Evolutionary conservation across 805 yeast species (phyloP).

Genomic region (Cyberlindnera americana): DNA sequence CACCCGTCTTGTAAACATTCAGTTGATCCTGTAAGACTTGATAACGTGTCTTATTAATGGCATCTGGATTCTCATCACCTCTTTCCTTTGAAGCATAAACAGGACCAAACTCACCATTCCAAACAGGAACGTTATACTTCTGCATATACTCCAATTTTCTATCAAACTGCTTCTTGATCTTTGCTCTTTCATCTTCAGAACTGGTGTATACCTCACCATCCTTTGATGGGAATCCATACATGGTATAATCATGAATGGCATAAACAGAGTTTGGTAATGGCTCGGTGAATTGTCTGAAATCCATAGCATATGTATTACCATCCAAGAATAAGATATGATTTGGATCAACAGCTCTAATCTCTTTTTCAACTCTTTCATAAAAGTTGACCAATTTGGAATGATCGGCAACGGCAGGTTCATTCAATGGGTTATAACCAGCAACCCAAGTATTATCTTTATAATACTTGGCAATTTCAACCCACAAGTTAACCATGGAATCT

Average conservation of each 20-base stretch:
- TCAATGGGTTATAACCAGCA: slow-evolving; percentile 53
- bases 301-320: slow-evolving; percentile 50
- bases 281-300: slow-evolving; percentile 45
- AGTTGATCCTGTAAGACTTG: slow-evolving; percentile 44
- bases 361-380: slow-evolving; percentile 37
- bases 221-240: slow-evolving; percentile 41
- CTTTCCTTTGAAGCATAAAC: slow-evolving; percentile 43
- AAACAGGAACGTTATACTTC: slow-evolving; percentile 42
- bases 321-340: slow-evolving; percentile 48
- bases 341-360: slow-evolving; percentile 42
- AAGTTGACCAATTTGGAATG: slow-evolving; percentile 39
- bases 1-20: slow-evolving; percentile 41
- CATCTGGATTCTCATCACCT: slow-evolving; percentile 39
- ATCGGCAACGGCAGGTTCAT: slow-evolving; percentile 47
- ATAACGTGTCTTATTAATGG: slow-evolving; percentile 39
- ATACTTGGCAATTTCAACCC: slow-evolving; percentile 43
- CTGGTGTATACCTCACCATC: slow-evolving; percentile 35
- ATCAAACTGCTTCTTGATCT: slow-evolving; percentile 37
- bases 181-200: slow-evolving; percentile 33
- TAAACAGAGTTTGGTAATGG: slow-evolving; percentile 45
- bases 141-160: slow-evolving; percentile 43
- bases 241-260: slow-evolving; percentile 46
- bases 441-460: slow-evolving; percentile 46
- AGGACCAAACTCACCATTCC: slow-evolving; percentile 56
- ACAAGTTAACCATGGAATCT: slow-evolving; percentile 42